Base-by-base conservation (phyloP, 257 asterid species). In the Gentiana straminea region DNA sequence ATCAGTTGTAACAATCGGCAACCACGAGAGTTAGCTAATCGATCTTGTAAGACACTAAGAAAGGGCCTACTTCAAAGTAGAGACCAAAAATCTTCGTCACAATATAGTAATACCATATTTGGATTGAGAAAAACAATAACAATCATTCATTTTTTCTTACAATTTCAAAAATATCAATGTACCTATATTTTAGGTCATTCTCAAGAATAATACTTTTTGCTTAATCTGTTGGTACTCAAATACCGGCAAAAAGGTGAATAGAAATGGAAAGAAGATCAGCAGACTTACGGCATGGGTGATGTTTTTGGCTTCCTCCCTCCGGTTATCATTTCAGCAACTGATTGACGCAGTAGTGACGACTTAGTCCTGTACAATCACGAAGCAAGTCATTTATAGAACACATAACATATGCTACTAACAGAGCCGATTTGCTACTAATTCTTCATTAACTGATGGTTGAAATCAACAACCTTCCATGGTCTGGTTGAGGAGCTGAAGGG, bases 401-500 rank as follows among this genome's bases (percentile, higher is more conserved):
- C 7, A 24, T 24, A 24, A 38, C 38, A 37, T 15, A 37, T 37
- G 12, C 15, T 1, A 8, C 33, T 24, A 39, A 35, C 52, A 3
- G 13, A 52, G 33, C n/a, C 33, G 24, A 51, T 39, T 32, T 35
- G 13, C 12, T 8, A 52, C 45, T 43, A 50, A 4, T 53, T 41
- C 43, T 59, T 38, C 3, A 35, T 37, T 35, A 15, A 48, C 58
- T 68, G 63, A 63, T 38, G 6, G 12, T 13, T 33, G 52, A 51
- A 67, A 52, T 49, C 50, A n/a, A 60, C 51, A 51, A 89, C 94
- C 89, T 76, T 73, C 48, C 65, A 67, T 51, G 78, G 62, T 66
- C 75, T 59, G 49, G 75, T 53, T 55, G 73, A 72, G 73, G 73
- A 61, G 62, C 64, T 49, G 68, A 64, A 13, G 73, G 39, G 8